These are phyloP conservation scores for Cyclospora cayetanensis DNA, from an alignment of 169 alveolate species.

Conservation along the genomic window DNA sequence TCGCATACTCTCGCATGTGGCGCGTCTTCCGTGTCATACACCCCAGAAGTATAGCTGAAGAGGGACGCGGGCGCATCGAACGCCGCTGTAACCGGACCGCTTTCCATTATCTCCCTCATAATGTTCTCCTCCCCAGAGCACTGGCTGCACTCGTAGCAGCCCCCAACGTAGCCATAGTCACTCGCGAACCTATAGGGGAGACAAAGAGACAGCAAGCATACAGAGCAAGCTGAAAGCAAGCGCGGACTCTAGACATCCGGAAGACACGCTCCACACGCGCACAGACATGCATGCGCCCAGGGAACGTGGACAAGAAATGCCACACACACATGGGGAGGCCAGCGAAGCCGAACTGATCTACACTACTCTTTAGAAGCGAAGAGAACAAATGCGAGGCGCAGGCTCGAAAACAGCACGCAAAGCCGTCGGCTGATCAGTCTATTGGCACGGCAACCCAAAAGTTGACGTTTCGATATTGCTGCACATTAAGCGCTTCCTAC, in stretches of 20 bases:
- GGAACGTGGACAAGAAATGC: too few species aligned
- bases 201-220: background rate
- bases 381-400: too few species aligned
- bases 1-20: slow-evolving; percentile 70
- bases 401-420: too few species aligned
- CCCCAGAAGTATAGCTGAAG: slow-evolving; percentile 74
- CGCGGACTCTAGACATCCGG: too few species aligned
- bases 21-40: slow-evolving; percentile 59
- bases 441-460: too few species aligned
- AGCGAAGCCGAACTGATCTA: too few species aligned
- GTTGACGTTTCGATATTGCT: too few species aligned
- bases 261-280: background rate
- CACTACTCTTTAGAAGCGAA: too few species aligned
- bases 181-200: slow-evolving; percentile 73
- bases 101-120: slow-evolving; percentile 70
- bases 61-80: slow-evolving; percentile 76
- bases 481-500: too few species aligned
- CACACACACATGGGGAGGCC: too few species aligned
- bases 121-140: slow-evolving; percentile 75
- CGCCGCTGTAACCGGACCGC: slow-evolving; percentile 80
- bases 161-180: slow-evolving; percentile 81
- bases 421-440: too few species aligned
- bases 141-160: slow-evolving; percentile 75
- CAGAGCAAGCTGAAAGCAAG: background rate
- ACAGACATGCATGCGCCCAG: too few species aligned